A percentile compares a stretch with the other conserved stretches of the same genome.
phyloP scores from a whole-genome alignment of 2,329 filamentous ascomycete genomes.

The Aspergillus alliaceus region DNA sequence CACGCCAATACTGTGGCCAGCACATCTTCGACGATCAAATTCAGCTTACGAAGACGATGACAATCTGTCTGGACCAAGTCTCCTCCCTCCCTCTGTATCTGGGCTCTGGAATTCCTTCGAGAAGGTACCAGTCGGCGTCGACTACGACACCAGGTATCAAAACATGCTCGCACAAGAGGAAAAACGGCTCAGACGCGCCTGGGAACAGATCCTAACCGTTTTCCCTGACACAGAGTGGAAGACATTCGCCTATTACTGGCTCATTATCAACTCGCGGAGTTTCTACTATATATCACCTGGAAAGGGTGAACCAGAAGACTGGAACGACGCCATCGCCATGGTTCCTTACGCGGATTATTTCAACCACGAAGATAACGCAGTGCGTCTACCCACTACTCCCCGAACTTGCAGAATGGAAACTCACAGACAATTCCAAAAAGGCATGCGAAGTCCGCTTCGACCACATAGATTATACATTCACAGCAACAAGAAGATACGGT shows the following conservation, averaged over 20 bases:
- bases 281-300: constrained; percentile 55
- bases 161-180: constrained; percentile 52
- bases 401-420: too few species aligned
- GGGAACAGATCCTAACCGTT: constrained; percentile 42
- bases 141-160: constrained; percentile 35
- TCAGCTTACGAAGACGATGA: constrained; percentile 22
- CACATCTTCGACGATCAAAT: constrained; percentile 37
- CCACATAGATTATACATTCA: constrained; percentile 27
- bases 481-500: constrained; percentile 27
- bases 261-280: constrained; percentile 58
- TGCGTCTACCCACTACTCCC: constrained; percentile 15
- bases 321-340: constrained; percentile 41
- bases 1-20: constrained; percentile 59
- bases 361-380: constrained; percentile 39
- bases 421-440: constrained; percentile 8
- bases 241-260: constrained; percentile 55
- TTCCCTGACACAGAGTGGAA: constrained; percentile 41
- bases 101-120: constrained; percentile 34
- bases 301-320: constrained; percentile 29
- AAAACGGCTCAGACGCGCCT: constrained; percentile 53
- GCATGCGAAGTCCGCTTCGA: constrained; percentile 30
- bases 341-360: constrained; percentile 45
- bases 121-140: constrained; percentile 18
- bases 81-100: constrained; percentile 38
- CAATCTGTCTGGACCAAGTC: constrained; percentile 16